Conservation (phyloP, 768 basidiomycete species). For the Mycena indigotica region DNA sequence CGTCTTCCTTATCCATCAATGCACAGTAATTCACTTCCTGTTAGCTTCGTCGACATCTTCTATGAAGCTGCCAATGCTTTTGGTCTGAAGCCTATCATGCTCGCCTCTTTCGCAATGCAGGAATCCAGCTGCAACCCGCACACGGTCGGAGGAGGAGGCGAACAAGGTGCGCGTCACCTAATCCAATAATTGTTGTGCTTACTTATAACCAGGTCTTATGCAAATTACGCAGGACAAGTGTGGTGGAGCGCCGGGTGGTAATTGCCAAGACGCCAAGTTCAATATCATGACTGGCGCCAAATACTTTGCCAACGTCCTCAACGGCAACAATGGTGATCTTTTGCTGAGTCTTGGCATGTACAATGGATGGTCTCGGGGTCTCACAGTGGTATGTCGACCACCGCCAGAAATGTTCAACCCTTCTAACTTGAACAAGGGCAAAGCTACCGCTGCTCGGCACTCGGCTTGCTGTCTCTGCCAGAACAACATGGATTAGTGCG, state of each 20-base stretch:
- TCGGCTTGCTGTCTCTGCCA: constrained; percentile 68
- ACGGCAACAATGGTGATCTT: constrained; percentile 52
- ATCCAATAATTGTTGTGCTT: too few relatives aligned
- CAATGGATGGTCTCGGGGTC: constrained; percentile 66
- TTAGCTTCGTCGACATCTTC: constrained; percentile 41
- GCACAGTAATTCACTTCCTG: not conserved
- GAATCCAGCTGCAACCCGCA: constrained; percentile 71
- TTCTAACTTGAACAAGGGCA: constrained; percentile 32
- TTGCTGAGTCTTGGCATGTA: constrained; percentile 67
- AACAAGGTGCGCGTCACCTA: too few relatives aligned
- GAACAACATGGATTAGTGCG: constrained; percentile 87
- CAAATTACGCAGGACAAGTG: constrained; percentile 84
- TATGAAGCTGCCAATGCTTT: constrained; percentile 55
- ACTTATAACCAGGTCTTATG: too few relatives aligned
- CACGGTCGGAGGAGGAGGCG: constrained; percentile 73
- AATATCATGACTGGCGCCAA: constrained; percentile 50
- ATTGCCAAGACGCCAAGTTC: constrained; percentile 47
- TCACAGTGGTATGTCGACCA: constrained; percentile 61
- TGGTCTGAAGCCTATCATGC: constrained; percentile 67
- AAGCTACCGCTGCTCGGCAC: constrained; percentile 60
- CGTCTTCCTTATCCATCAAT: constrained; percentile 25
- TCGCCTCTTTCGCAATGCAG: constrained; percentile 89
- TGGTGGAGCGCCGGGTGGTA: constrained; percentile 49
- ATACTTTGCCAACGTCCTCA: constrained; percentile 58
- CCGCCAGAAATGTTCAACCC: not conserved